Evolutionary conservation across 2,329 filamentous ascomycete species (phyloP), one percentile per base, ranked within the genome.

Genomic region (Aspergillus aculeatus): DNA sequence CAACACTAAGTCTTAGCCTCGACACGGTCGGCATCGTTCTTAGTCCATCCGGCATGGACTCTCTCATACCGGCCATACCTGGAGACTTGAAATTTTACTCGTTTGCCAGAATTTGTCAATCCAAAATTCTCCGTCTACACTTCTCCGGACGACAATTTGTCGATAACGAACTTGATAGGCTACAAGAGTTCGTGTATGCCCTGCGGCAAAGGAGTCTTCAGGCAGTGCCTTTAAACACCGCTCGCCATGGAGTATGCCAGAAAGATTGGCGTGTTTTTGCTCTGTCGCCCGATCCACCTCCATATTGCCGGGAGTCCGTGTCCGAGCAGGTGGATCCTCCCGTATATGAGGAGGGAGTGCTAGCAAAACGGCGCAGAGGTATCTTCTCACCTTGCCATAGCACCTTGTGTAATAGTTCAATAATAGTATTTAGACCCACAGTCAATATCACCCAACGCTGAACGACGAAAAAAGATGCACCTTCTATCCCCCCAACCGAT

Each of bases 331-430:
- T 52, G 53, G 54, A 64, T 57, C 63, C 55, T 52, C 64, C 63
- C 49, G 47, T 38, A 51, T 66, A 66, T 62, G 51, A 66, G 62
- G 54, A 60, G 44, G 23, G 58, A 21, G 35, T 26, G 32, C 48
- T 61, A 56, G 55, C 60, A 60, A 66, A 66, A 58, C 62, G 62
- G 53, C 41, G 47, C 56, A 64, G 57, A 66, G 64, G 64, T 66
- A 65, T 60, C n/a, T 60, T 57, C 11, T 35, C 4, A 21, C 55
- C n/a, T 10, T 44, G 12, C 55, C 31, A 59, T 60, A 47, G 23
- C 21, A 24, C 60, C 38, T 52, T 56, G 54, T 44, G 35, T 61
- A n/a, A 50, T 62, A 53, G 56, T 56, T 62, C 52, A 62, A 50
- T 52, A 6, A 55, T 62, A 60, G 53, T 62, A 56, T 58, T 26